phyloP scores from a whole-genome alignment of 176 grass and related monocot genomes.

The Elymus sibiricus region DNA sequence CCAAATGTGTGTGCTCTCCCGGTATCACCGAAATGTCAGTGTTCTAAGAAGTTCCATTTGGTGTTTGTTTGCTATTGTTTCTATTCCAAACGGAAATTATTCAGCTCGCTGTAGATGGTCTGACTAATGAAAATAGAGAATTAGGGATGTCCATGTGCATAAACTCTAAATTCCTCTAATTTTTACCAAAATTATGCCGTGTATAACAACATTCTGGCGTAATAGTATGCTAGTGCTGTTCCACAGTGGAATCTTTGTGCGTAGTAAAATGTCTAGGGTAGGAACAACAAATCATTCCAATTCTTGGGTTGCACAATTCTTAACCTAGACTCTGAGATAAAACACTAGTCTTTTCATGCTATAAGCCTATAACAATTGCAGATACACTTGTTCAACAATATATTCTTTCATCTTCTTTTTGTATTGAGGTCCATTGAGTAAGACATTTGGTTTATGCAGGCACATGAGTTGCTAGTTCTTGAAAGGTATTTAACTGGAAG shows the following conservation, averaged over 20 bases:
- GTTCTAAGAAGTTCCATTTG: neutral
- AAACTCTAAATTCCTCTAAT: neutral
- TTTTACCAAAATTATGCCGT: neutral
- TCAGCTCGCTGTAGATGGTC: neutral
- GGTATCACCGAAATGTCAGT: neutral
- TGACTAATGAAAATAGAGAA: neutral
- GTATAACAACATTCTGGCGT: neutral
- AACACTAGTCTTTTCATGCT: neutral
- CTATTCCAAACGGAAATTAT: neutral
- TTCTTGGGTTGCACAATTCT: neutral
- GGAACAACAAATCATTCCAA: neutral
- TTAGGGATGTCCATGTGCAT: neutral
- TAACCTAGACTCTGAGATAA: neutral
- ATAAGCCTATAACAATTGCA: neutral
- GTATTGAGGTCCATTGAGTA: slow-evolving; percentile 42
- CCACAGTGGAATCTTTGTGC: neutral
- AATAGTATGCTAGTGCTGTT: neutral
- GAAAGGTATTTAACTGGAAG: slow-evolving; percentile 57
- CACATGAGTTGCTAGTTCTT: slow-evolving; percentile 82
- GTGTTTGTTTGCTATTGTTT: neutral
- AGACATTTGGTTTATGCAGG: slow-evolving; percentile 76
- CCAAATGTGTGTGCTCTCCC: neutral
- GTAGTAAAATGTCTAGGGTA: neutral
- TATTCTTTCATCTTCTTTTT: slow-evolving; percentile 29
- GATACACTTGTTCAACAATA: slow-evolving; percentile 10